Percentiles rank a stretch among this genome's conserved stretches.
These are phyloP conservation scores for Leptographium wingfieldii DNA, from an alignment of 2,329 filamentous ascomycete species.

Conservation along the genomic window DNA sequence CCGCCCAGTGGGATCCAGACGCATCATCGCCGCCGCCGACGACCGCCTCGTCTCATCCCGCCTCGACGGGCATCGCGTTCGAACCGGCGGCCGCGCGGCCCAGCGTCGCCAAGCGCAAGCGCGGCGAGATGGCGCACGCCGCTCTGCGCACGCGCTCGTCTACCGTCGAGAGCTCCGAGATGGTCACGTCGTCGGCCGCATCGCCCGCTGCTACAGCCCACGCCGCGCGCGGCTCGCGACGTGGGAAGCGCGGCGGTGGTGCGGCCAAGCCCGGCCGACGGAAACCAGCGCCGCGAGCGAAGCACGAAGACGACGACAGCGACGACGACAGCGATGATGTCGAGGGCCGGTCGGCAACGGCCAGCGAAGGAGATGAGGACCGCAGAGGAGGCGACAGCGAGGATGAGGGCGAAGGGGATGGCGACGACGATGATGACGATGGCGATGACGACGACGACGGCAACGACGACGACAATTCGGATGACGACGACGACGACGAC, in stretches of 20 bases:
- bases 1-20: constrained; percentile 13
- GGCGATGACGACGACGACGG: background rate
- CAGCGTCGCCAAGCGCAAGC: constrained; percentile 11
- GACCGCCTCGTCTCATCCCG: too few species aligned
- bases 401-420: constrained; percentile 1
- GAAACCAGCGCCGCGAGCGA: background rate
- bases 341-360: constrained; percentile 2
- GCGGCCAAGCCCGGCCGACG: background rate
- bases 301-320: constrained; percentile 2
- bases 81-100: background rate
- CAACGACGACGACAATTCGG: background rate
- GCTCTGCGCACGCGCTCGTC: constrained; percentile 10
- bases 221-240: constrained; percentile 4
- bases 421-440: constrained; percentile 1
- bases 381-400: background rate
- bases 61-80: background rate
- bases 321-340: background rate
- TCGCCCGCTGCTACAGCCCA: constrained; percentile 5
- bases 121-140: constrained; percentile 5
- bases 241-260: constrained; percentile 3
- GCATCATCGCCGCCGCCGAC: constrained; percentile 2
- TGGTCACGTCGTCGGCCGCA: constrained; percentile 6
- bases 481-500: background rate
- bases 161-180: constrained; percentile 12
- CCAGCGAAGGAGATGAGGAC: background rate